Evolutionary conservation across 202 grass and related monocot species (phyloP).

Genomic region (Schoenoplectus triqueter): DNA sequence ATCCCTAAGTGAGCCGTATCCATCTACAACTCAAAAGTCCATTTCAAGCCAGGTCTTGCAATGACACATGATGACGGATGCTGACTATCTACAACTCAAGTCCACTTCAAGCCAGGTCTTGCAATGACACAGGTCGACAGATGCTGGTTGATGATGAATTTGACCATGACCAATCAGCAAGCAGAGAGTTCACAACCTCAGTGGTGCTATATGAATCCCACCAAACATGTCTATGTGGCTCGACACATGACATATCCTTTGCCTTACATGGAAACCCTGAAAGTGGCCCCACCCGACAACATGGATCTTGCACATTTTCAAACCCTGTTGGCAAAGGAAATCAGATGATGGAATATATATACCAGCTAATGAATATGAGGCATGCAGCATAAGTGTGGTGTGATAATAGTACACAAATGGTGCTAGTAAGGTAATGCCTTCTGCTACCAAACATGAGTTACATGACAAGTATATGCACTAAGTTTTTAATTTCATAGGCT

Average conservation of each 20-base stretch:
- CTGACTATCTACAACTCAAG: constrained; percentile 11
- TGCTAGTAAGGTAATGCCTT: background rate
- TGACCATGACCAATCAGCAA: constrained; percentile 57
- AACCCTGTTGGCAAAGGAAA: constrained; percentile 43
- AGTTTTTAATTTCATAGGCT: constrained; percentile 8
- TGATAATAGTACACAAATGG: background rate
- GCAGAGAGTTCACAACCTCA: constrained; percentile 28
- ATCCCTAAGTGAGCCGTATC: background rate
- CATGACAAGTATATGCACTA: constrained; percentile 6
- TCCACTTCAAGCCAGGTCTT: constrained; percentile 40
- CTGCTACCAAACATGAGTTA: background rate
- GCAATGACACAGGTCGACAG: constrained; percentile 37
- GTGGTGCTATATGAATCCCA: constrained; percentile 66
- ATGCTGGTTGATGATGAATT: background rate
- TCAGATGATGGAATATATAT: background rate
- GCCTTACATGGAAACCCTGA: constrained; percentile 48
- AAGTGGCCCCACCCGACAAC: constrained; percentile 49
- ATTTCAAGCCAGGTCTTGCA: constrained; percentile 43
- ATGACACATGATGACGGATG: constrained; percentile 33
- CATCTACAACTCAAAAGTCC: constrained; percentile 1
- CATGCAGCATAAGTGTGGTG: background rate
- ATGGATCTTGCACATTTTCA: constrained; percentile 51
- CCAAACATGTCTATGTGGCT: constrained; percentile 58
- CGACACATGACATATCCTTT: constrained; percentile 55
- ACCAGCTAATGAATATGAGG: background rate